Conservation (phyloP, 2,329 filamentous ascomycete genomes). For the Colletotrichum cordylinicola region DNA sequence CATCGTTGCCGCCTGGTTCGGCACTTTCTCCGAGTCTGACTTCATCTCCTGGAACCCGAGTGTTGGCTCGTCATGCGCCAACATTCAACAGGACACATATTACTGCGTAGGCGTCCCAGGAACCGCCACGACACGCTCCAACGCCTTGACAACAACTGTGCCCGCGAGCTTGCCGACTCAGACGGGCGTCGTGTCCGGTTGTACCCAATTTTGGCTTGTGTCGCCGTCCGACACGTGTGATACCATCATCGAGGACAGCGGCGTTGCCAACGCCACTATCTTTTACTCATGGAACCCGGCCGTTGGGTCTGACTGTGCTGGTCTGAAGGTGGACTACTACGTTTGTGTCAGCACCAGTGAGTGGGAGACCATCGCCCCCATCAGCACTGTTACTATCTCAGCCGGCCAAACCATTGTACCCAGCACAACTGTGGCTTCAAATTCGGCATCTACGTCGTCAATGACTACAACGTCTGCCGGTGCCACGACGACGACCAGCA, state of each 20-base stretch:
- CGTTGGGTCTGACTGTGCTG: neutral
- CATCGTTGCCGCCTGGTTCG: neutral
- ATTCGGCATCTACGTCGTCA: neutral
- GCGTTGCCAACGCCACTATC: neutral
- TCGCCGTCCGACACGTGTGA: neutral
- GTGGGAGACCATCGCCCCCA: neutral
- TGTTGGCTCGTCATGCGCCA: neutral
- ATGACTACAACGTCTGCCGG: neutral
- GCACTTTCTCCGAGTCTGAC: neutral
- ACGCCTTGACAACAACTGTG: neutral
- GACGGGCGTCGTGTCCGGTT: slow-evolving; percentile 4
- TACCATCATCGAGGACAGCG: neutral
- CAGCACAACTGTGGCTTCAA: neutral
- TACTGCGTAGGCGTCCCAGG: neutral
- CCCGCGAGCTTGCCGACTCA: neutral
- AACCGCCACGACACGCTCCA: neutral
- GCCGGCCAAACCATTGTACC: neutral
- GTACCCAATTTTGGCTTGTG: slow-evolving; percentile 17
- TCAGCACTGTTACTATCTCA: neutral
- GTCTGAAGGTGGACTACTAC: neutral
- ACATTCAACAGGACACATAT: neutral
- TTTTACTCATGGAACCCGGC: neutral
- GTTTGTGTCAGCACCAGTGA: neutral
- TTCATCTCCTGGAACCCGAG: neutral
- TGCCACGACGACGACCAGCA: neutral